These are phyloP conservation scores for Cudoniella acicularis DNA, from an alignment of 495 filamentous ascomycete genomes.

Conservation along the genomic window DNA sequence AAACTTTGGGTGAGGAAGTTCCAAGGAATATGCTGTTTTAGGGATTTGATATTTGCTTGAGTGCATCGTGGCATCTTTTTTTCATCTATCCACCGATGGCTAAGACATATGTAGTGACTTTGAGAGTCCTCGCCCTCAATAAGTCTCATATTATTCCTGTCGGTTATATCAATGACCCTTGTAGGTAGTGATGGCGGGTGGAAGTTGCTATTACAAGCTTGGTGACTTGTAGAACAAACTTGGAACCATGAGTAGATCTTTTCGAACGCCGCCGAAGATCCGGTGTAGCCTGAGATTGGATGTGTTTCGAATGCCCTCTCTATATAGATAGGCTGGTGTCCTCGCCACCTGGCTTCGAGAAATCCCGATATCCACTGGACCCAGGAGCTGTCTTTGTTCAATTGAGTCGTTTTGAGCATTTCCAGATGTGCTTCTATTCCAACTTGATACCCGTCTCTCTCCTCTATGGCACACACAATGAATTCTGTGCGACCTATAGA, in stretches of 20 bases:
- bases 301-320: background rate
- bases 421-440: background rate
- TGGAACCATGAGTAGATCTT: background rate
- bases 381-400: background rate
- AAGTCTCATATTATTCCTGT: background rate
- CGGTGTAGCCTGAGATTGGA: background rate
- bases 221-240: background rate
- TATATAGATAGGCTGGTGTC: background rate
- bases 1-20: background rate
- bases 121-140: background rate
- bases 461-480: background rate
- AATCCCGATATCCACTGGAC: background rate
- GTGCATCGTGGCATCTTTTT: background rate
- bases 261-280: background rate
- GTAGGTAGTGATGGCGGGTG: background rate
- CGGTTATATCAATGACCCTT: background rate
- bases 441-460: background rate
- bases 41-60: background rate
- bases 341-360: background rate
- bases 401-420: background rate
- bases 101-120: background rate
- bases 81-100: background rate
- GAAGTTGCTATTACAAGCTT: background rate
- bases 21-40: background rate
- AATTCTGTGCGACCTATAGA: background rate